Conservation (phyloP, 2,329 filamentous ascomycete genomes). For the Aureobasidium musti region DNA sequence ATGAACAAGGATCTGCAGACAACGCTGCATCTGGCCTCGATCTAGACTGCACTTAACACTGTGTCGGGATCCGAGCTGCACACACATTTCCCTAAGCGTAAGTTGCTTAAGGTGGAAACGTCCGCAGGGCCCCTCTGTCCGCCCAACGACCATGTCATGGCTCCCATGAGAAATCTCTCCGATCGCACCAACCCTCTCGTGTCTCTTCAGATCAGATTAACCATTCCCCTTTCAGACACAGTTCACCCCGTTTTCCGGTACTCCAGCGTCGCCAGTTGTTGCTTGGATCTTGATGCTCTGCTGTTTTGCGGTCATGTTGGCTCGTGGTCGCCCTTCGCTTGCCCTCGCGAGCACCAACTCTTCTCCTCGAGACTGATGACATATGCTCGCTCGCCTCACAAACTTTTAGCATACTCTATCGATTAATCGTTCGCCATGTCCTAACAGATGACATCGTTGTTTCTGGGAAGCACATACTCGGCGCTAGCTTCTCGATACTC, state of each 20-base stretch:
- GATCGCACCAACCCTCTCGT: conserved; percentile 23
- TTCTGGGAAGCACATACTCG: background rate
- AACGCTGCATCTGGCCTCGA: conserved; percentile 6
- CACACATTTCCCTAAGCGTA: background rate
- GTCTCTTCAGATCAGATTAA: conserved; percentile 20
- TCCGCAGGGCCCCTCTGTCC: conserved; percentile 19
- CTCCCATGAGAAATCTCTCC: conserved; percentile 20
- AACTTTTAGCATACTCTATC: conserved; percentile 3
- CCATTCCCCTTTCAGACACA: conserved; percentile 22
- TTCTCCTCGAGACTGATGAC: conserved; percentile 17
- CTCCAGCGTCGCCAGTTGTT: conserved; percentile 6
- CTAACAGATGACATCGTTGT: conserved; percentile 23
- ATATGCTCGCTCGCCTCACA: conserved; percentile 14
- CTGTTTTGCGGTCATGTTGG: conserved; percentile 11
- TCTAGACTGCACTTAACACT: conserved; percentile 4
- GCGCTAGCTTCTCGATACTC: conserved; percentile 5
- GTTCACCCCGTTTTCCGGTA: conserved; percentile 21
- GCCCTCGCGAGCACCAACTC: conserved; percentile 10
- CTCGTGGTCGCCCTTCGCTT: conserved; percentile 1
- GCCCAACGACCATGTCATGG: background rate
- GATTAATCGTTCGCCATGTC: conserved; percentile 18
- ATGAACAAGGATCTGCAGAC: conserved; percentile 7
- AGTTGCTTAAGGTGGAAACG: conserved; percentile 11
- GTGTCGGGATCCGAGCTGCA: conserved; percentile 16
- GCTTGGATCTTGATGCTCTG: conserved; percentile 20